phyloP scores from a whole-genome alignment of 2,329 filamentous ascomycete species.

The Penicillium sp. region DNA sequence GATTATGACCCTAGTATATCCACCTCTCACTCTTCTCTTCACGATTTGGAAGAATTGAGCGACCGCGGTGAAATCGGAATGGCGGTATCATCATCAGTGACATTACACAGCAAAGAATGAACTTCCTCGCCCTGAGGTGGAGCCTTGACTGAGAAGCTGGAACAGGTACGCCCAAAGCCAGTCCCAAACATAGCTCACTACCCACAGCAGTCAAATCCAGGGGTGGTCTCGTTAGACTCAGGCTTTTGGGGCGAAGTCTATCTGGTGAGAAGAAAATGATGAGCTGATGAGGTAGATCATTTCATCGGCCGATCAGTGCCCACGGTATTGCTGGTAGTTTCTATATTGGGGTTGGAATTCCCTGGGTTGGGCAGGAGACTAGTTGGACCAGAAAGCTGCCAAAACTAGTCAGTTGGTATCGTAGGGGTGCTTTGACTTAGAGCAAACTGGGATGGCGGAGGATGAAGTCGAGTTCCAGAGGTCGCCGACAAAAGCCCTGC shows the following conservation, averaged over 20 bases:
- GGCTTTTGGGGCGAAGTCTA: constrained; percentile 11
- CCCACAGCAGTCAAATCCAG: constrained; percentile 13
- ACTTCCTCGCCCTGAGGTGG: constrained; percentile 4
- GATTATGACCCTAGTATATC: background rate
- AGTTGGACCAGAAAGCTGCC: background rate
- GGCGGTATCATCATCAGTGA: constrained; percentile 11
- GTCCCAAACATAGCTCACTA: constrained; percentile 13
- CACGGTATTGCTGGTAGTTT: background rate
- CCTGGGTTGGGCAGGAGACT: background rate
- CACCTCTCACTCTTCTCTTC: background rate
- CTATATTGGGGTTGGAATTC: constrained; percentile 12
- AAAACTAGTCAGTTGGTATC: background rate
- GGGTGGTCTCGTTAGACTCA: constrained; percentile 12
- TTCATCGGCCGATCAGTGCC: constrained; percentile 6
- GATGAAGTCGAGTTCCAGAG: constrained; percentile 12
- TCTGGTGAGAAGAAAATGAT: constrained; percentile 9
- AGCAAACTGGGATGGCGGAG: constrained; percentile 5
- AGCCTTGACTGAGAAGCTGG: constrained; percentile 13
- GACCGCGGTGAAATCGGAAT: constrained; percentile 15
- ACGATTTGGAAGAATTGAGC: constrained; percentile 7
- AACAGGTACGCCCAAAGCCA: constrained; percentile 10
- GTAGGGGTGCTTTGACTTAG: background rate
- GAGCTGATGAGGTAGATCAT: constrained; percentile 14
- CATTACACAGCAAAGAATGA: constrained; percentile 15
- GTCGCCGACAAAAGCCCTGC: constrained; percentile 13